These are phyloP conservation scores for Leccinum variicolor DNA, from an alignment of 768 basidiomycete genomes.

Conservation along the genomic window DNA sequence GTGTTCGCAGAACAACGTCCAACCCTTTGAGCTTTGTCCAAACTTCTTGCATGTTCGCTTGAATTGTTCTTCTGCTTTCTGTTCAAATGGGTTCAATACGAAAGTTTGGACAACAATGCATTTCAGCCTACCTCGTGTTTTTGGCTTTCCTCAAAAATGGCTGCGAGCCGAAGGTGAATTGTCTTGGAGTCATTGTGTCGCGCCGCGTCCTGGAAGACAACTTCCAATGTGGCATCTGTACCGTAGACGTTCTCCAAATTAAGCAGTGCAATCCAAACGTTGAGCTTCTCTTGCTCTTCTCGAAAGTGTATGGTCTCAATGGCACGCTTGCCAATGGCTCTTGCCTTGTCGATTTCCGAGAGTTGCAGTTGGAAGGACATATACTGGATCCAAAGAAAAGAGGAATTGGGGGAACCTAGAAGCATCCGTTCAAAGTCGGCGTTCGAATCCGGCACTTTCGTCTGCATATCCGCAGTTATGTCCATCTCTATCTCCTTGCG, in stretches of 20 bases:
- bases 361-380: slow-evolving; percentile 98
- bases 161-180: slow-evolving; percentile 77
- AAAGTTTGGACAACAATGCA: background rate
- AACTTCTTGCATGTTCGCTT: slow-evolving; percentile 92
- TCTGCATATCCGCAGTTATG: slow-evolving; percentile 84
- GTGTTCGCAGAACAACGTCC: slow-evolving; percentile 86
- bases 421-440: slow-evolving; percentile 93
- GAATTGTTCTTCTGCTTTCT: slow-evolving; percentile 94
- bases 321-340: slow-evolving; percentile 81
- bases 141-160: slow-evolving; percentile 79
- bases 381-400: slow-evolving; percentile 97
- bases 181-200: slow-evolving; percentile 92
- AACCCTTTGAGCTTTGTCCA: slow-evolving; percentile 87
- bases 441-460: slow-evolving; percentile 82
- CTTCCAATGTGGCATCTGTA: slow-evolving; percentile 72
- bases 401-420: slow-evolving; percentile 93
- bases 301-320: slow-evolving; percentile 88
- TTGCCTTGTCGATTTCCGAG: slow-evolving; percentile 94
- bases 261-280: slow-evolving; percentile 95
- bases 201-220: slow-evolving; percentile 86
- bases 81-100: slow-evolving; percentile 8
- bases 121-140: slow-evolving; percentile 64
- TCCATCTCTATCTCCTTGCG: slow-evolving; percentile 75
- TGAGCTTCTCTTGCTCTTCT: slow-evolving; percentile 93
- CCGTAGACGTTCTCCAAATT: slow-evolving; percentile 95